Percentiles rank a stretch among this genome's conserved stretches.
phyloP scores from a whole-genome alignment of 2,329 filamentous ascomycete species.

The Neonectria magnoliae region DNA sequence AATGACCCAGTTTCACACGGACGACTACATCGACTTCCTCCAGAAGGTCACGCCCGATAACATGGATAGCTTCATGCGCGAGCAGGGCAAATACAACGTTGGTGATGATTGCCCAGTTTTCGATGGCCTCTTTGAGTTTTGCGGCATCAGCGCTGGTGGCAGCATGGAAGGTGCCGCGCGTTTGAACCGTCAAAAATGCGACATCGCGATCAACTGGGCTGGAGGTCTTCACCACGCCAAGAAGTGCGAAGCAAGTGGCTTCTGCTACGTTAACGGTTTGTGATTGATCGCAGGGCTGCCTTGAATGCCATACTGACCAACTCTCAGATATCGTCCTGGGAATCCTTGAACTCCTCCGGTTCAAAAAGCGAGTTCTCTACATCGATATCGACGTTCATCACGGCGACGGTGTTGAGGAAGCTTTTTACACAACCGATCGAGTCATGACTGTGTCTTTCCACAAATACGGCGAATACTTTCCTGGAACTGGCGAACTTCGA shows the following conservation, averaged over 20 bases:
- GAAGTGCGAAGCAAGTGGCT: slow-evolving; percentile 94
- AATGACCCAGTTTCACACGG: slow-evolving; percentile 92
- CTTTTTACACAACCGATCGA: slow-evolving; percentile 91
- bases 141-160: slow-evolving; percentile 91
- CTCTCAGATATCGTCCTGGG: slow-evolving; percentile 88
- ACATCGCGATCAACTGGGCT: slow-evolving; percentile 98
- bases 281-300: slow-evolving; percentile 28
- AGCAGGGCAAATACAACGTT: slow-evolving; percentile 94
- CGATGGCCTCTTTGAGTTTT: slow-evolving; percentile 97
- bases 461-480: slow-evolving; percentile 97
- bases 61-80: slow-evolving; percentile 91
- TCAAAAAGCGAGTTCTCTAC: slow-evolving; percentile 95
- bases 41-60: slow-evolving; percentile 97
- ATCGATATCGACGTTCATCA: slow-evolving; percentile 97
- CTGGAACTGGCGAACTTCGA: slow-evolving; percentile 86
- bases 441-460: slow-evolving; percentile 95
- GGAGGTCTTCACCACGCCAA: slow-evolving; percentile 97
- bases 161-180: slow-evolving; percentile 94
- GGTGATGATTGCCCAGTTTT: slow-evolving; percentile 98
- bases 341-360: slow-evolving; percentile 89
- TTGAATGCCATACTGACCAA: slow-evolving; percentile 20
- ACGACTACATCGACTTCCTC: slow-evolving; percentile 95
- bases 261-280: slow-evolving; percentile 97
- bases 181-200: slow-evolving; percentile 88
- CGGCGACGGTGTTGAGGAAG: slow-evolving; percentile 91